A percentile compares a stretch with the other conserved stretches of the same genome.
Evolutionary conservation across 2,329 filamentous ascomycete species (phyloP).

Genomic region (Fusarium euwallaceae): DNA sequence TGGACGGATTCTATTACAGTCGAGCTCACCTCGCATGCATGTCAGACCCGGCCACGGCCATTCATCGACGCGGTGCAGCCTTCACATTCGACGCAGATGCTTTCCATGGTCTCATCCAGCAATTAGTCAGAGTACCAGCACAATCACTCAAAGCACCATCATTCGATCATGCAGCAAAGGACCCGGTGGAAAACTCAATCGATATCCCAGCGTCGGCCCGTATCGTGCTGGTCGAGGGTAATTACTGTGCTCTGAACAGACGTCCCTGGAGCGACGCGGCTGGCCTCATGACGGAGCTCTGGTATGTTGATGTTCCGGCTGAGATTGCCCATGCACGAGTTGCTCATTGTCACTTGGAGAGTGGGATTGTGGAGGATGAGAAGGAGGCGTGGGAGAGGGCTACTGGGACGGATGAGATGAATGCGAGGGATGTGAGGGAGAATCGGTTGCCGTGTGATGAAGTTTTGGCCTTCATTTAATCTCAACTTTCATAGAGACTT

Average conservation of each 20-base stretch:
- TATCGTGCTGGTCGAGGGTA: not conserved
- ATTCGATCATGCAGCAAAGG: not conserved
- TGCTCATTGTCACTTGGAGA: not conserved
- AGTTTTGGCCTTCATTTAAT: not conserved
- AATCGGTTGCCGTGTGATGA: not conserved
- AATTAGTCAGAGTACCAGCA: not conserved
- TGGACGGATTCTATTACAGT: not conserved
- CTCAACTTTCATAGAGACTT: no score
- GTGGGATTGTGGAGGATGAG: not conserved
- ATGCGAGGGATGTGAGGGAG: slow-evolving; percentile 7
- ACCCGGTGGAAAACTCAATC: not conserved
- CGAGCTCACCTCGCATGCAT: not conserved
- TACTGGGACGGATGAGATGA: slow-evolving; percentile 10
- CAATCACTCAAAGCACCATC: not conserved
- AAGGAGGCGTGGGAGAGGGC: slow-evolving; percentile 1
- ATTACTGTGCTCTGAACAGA: slow-evolving; percentile 1
- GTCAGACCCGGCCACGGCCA: not conserved
- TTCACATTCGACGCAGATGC: not conserved
- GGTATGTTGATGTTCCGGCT: not conserved
- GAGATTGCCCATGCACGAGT: not conserved
- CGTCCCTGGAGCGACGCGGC: slow-evolving; percentile 3
- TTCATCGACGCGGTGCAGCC: not conserved
- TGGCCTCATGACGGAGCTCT: slow-evolving; percentile 1
- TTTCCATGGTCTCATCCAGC: not conserved
- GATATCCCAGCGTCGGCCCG: not conserved